Evolutionary conservation across 345 rosid genomes (phyloP).

Genomic region (Turnera subulata): DNA sequence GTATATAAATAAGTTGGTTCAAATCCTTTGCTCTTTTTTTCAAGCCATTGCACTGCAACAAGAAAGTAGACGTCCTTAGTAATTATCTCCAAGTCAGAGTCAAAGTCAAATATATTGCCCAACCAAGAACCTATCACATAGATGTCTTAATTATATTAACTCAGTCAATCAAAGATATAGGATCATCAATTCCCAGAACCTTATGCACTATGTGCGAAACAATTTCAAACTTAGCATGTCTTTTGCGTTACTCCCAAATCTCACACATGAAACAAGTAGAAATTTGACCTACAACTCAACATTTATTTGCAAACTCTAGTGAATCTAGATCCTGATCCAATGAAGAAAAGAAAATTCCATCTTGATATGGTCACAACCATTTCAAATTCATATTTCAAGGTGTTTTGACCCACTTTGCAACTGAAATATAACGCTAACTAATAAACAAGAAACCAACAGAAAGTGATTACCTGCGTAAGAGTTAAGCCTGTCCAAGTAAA

Average conservation of each 20-base stretch:
- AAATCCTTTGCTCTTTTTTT: constrained; percentile 68
- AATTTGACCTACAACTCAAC: too few relatives aligned
- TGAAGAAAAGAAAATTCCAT: neutral
- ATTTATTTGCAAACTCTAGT: too few relatives aligned
- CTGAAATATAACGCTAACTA: neutral
- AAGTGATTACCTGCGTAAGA: constrained; percentile 59
- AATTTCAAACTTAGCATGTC: too few relatives aligned
- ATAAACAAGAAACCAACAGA: neutral
- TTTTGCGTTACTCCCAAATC: too few relatives aligned
- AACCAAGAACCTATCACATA: neutral
- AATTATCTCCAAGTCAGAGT: neutral
- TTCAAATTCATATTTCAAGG: neutral
- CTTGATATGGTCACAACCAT: neutral
- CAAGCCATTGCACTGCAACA: constrained; percentile 79
- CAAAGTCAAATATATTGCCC: neutral
- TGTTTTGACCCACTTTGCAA: neutral
- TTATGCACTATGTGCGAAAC: too few relatives aligned
- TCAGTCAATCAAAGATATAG: too few relatives aligned
- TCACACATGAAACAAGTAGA: too few relatives aligned
- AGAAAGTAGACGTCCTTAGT: constrained; percentile 11
- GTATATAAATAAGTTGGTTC: constrained; percentile 91
- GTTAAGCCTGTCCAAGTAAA: constrained; percentile 70
- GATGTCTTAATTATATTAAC: too few relatives aligned
- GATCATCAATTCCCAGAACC: too few relatives aligned
- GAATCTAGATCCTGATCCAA: neutral